These are phyloP conservation scores for Pouteria campechiana DNA, from an alignment of 179 eudicot species.

Conservation along the genomic window DNA sequence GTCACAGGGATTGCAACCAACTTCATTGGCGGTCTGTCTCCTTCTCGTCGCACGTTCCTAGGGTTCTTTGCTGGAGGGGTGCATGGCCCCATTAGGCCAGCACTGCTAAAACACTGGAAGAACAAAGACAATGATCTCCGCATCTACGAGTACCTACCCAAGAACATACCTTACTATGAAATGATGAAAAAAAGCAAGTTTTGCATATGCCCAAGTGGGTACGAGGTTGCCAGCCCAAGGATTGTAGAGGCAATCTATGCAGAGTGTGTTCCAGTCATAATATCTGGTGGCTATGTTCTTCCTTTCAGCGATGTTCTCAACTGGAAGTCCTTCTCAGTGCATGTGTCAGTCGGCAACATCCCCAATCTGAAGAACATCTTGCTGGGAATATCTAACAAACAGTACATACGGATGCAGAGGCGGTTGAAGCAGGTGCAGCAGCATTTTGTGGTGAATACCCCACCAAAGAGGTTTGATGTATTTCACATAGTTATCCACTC, in stretches of 20 bases:
- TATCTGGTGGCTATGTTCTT: conserved; percentile 42
- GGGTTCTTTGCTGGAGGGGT: conserved; percentile 34
- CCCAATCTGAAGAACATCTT: conserved; percentile 47
- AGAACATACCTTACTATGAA: conserved; percentile 8
- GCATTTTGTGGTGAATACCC: conserved; percentile 63
- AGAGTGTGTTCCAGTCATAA: conserved; percentile 64
- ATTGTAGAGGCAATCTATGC: conserved; percentile 41
- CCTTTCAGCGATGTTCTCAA: conserved; percentile 69
- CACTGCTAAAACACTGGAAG: conserved; percentile 26
- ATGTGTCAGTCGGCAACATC: conserved; percentile 35
- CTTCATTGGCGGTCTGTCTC: conserved; percentile 22
- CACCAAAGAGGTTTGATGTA: conserved; percentile 52
- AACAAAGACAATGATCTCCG: conserved; percentile 20
- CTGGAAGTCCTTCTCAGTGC: conserved; percentile 59
- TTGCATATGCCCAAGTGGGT: conserved; percentile 48
- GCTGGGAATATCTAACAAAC: conserved; percentile 22
- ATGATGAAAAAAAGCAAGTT: conserved; percentile 28
- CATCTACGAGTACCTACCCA: conserved; percentile 23
- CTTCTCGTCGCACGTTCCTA: conserved; percentile 15
- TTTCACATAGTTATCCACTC: conserved; percentile 80
- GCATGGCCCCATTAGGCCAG: conserved; percentile 23
- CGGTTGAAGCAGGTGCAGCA: conserved; percentile 34
- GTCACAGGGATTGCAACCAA: conserved; percentile 6
- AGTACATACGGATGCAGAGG: conserved; percentile 50
- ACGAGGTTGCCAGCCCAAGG: conserved; percentile 47